A percentile compares a stretch with the other conserved stretches of the same genome.
phyloP scores from a whole-genome alignment of 1,284 basidiomycete species.

The Melampsora larici-populina region DNA sequence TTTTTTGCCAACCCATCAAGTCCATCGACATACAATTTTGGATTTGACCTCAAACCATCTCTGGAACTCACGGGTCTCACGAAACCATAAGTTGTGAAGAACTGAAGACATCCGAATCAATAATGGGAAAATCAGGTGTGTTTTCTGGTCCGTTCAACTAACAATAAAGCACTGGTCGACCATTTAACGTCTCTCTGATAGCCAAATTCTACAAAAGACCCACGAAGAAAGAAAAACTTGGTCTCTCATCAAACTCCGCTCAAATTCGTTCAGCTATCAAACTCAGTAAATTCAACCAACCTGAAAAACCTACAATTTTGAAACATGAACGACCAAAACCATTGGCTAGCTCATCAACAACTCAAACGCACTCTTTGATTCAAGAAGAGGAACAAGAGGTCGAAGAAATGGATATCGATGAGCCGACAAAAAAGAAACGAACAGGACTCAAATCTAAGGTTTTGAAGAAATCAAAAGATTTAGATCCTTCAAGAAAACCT shows the following conservation, averaged over 20 bases:
- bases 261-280: slow-evolving; percentile 10
- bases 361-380: slow-evolving; percentile 10
- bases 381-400: neutral
- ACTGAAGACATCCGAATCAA: neutral
- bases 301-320: neutral
- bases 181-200: neutral
- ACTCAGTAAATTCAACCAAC: slow-evolving; percentile 21
- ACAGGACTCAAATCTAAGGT: slow-evolving; percentile 11
- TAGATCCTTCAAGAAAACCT: neutral
- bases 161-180: neutral
- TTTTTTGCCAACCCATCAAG: too few relatives aligned
- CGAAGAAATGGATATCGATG: slow-evolving; percentile 18
- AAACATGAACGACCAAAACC: slow-evolving; percentile 11
- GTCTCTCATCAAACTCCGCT: slow-evolving; percentile 16
- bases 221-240: slow-evolving; percentile 38
- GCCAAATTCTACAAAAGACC: slow-evolving; percentile 42
- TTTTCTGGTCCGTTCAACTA: neutral
- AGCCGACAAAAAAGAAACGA: neutral
- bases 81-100: too few relatives aligned
- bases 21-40: too few relatives aligned
- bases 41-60: too few relatives aligned
- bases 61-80: too few relatives aligned
- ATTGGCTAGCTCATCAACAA: neutral
- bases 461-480: neutral
- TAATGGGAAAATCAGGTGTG: slow-evolving; percentile 23